These are phyloP conservation scores for Penicillium macrosclerotiorum DNA, from an alignment of 495 filamentous ascomycete species.

Conservation along the genomic window DNA sequence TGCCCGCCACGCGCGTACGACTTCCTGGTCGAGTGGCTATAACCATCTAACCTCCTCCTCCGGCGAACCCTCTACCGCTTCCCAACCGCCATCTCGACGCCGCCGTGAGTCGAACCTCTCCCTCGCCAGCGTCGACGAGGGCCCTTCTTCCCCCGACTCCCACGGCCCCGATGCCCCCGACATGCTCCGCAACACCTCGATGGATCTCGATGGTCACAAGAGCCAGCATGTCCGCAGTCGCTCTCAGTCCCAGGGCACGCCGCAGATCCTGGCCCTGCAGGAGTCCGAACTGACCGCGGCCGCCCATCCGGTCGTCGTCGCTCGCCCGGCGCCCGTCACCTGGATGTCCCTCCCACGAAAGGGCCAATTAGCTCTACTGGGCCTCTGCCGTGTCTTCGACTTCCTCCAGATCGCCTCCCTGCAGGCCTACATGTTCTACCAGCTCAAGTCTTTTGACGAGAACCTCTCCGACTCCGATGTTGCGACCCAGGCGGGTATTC, in stretches of 20 bases:
- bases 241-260: conserved; percentile 32
- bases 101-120: conserved; percentile 40
- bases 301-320: conserved; percentile 8
- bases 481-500: conserved; percentile 72
- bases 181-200: conserved; percentile 36
- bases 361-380: conserved; percentile 69
- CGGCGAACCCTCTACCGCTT: conserved; percentile 29
- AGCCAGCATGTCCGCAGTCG: conserved; percentile 34
- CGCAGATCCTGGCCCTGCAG: conserved; percentile 21
- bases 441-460: conserved; percentile 68
- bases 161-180: conserved; percentile 22
- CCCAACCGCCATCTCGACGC: conserved; percentile 28
- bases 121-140: conserved; percentile 37
- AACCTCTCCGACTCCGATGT: conserved; percentile 65
- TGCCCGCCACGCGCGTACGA: conserved; percentile 42
- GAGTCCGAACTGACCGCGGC: conserved; percentile 14
- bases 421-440: conserved; percentile 75
- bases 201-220: conserved; percentile 28
- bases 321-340: conserved; percentile 45
- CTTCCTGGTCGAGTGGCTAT: conserved; percentile 42
- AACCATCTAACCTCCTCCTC: conserved; percentile 21
- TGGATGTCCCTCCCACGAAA: conserved; percentile 73
- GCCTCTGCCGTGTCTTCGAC: conserved; percentile 66
- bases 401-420: conserved; percentile 49
- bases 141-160: conserved; percentile 28